Conservation (phyloP, 2,329 filamentous ascomycete species). For the Penicillium hordei region DNA sequence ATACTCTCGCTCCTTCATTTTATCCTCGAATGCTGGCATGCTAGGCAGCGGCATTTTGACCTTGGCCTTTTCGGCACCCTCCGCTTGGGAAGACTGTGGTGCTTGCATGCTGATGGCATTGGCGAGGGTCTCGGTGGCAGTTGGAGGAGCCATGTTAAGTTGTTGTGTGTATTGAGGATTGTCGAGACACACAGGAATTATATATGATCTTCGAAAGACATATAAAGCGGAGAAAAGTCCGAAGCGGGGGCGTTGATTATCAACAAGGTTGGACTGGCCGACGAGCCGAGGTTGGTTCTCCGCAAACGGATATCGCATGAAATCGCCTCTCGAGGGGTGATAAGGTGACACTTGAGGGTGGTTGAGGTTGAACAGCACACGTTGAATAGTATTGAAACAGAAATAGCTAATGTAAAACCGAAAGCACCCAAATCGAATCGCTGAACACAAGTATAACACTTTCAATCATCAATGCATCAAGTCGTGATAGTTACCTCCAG, state of each 20-base stretch:
- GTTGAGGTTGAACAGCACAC: not conserved
- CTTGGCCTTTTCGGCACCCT: constrained; percentile 28
- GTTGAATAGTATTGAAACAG: not conserved
- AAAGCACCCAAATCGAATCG: not conserved
- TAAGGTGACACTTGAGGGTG: not conserved
- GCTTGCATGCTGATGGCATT: constrained; percentile 17
- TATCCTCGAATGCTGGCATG: constrained; percentile 43
- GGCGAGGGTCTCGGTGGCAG: constrained; percentile 27
- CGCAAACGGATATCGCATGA: not conserved
- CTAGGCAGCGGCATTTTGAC: constrained; percentile 35
- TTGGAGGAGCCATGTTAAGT: constrained; percentile 32
- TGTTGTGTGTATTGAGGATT: not conserved
- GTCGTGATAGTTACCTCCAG: not conserved
- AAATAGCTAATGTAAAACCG: not conserved
- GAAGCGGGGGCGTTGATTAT: constrained; percentile 10
- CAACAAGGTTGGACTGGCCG: constrained; percentile 4
- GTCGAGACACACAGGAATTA: not conserved
- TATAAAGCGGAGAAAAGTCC: too few species aligned
- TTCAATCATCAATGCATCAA: constrained; percentile 1
- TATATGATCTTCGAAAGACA: not conserved
- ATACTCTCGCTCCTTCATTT: constrained; percentile 51
- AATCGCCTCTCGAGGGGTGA: not conserved
- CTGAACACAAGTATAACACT: not conserved
- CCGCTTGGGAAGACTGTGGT: constrained; percentile 25
- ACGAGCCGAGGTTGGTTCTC: constrained; percentile 7